Evolutionary conservation across 768 basidiomycete genomes (phyloP).

Genomic region (Dioszegia hungarica): DNA sequence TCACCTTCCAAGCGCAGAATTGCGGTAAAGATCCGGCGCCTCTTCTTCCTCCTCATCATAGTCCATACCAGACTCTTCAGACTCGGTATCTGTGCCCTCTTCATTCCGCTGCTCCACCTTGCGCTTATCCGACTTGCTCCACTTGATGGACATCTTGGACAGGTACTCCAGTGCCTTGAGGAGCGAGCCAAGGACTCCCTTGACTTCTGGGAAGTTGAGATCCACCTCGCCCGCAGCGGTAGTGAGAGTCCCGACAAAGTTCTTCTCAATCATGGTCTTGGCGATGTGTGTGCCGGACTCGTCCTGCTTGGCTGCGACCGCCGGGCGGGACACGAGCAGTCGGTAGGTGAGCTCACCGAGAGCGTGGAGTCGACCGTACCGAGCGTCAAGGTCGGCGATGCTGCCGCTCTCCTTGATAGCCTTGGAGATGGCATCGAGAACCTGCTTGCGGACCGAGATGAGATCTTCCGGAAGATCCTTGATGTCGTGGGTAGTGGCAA

Average conservation of each 20-base stretch:
- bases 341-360: conserved; percentile 82
- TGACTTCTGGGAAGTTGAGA: conserved; percentile 88
- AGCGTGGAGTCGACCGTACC: conserved; percentile 83
- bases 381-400: conserved; percentile 61
- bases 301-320: conserved; percentile 52
- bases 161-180: conserved; percentile 82
- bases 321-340: conserved; percentile 67
- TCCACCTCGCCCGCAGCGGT: conserved; percentile 86
- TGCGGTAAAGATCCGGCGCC: conserved; percentile 86
- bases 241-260: conserved; percentile 83
- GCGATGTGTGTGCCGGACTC: conserved; percentile 87
- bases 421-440: conserved; percentile 80
- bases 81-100: conserved; percentile 38
- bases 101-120: conserved; percentile 38
- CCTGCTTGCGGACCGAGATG: conserved; percentile 82
- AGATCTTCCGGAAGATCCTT: conserved; percentile 76
- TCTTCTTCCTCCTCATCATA: conserved; percentile 60
- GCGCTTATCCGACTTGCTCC: conserved; percentile 63
- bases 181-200: conserved; percentile 76
- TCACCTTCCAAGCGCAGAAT: conserved; percentile 91
- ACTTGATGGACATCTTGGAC: conserved; percentile 98
- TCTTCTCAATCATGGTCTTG: conserved; percentile 98
- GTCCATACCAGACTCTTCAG: conserved; percentile 24
- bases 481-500: conserved; percentile 58
- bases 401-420: conserved; percentile 71